Conservation (phyloP, 176 grass and related monocot genomes). For the Rhynchospora pubera region DNA sequence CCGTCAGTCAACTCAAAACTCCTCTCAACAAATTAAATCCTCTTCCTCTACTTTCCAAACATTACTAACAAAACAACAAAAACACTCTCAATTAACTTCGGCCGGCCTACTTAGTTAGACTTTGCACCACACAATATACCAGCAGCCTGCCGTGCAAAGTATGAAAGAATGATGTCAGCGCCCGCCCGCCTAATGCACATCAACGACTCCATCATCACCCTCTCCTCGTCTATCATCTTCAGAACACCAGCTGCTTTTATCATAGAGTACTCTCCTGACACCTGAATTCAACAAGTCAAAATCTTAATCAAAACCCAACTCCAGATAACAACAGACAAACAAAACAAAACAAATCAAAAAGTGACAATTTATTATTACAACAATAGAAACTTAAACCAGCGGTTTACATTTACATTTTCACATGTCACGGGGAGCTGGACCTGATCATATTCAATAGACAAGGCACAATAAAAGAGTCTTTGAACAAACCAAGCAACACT, state of each 20-base stretch:
- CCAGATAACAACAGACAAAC: background rate
- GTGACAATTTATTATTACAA: background rate
- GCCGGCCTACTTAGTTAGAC: constrained; percentile 15
- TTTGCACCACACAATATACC: constrained; percentile 51
- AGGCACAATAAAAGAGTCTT: too few relatives aligned
- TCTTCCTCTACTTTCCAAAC: too few relatives aligned
- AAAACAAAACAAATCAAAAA: background rate
- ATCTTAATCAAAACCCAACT: background rate
- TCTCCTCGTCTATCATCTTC: constrained; percentile 91
- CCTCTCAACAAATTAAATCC: too few relatives aligned
- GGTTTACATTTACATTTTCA: background rate
- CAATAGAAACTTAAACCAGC: background rate
- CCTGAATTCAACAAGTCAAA: constrained; percentile 35
- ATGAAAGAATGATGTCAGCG: constrained; percentile 83
- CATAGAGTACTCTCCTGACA: constrained; percentile 98
- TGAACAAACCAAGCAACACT: background rate
- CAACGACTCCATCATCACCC: constrained; percentile 98
- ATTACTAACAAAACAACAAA: too few relatives aligned
- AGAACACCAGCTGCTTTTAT: constrained; percentile 71
- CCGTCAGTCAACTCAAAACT: too few relatives aligned
- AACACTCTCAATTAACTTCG: too few relatives aligned
- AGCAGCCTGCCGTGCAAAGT: constrained; percentile 90
- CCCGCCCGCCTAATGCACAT: constrained; percentile 74
- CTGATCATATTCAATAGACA: too few relatives aligned
- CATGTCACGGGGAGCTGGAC: too few relatives aligned